Evolutionary conservation across 192 early-diverging fungal genomes (phyloP).

Genomic region (Chytriomyces confervae): DNA sequence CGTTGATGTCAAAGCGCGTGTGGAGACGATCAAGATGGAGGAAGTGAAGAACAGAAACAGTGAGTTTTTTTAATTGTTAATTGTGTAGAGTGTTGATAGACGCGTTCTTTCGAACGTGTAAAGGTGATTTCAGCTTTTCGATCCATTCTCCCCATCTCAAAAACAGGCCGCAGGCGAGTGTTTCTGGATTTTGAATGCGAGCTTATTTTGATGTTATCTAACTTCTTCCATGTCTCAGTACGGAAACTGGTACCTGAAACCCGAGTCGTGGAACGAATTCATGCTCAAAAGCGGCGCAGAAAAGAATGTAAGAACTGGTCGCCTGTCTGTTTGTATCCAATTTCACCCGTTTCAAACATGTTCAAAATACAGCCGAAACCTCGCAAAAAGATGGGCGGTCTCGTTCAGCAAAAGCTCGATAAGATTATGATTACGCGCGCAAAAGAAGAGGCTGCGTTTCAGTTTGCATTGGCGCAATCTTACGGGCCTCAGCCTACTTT

Average conservation of each 20-base stretch:
- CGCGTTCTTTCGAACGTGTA: neutral
- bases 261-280: conserved; percentile 47
- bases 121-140: neutral
- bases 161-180: neutral
- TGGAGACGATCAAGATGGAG: conserved; percentile 20
- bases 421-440: conserved; percentile 39
- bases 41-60: neutral
- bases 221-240: too few relatives aligned
- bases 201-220: conserved; percentile 35
- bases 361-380: conserved; percentile 9
- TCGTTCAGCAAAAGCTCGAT: conserved; percentile 50
- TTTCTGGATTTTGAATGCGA: neutral
- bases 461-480: neutral
- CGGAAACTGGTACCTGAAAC: conserved; percentile 49
- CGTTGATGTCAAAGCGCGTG: conserved; percentile 7
- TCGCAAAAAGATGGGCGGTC: conserved; percentile 39
- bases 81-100: neutral
- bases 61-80: neutral
- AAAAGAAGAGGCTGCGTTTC: conserved; percentile 35
- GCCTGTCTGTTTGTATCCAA: too few relatives aligned
- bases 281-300: conserved; percentile 37
- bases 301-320: neutral
- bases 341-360: too few relatives aligned
- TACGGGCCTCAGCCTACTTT: neutral
- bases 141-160: neutral